These are phyloP conservation scores for Curvularia sp. DNA, from an alignment of 2,329 filamentous ascomycete genomes.

Conservation along the genomic window DNA sequence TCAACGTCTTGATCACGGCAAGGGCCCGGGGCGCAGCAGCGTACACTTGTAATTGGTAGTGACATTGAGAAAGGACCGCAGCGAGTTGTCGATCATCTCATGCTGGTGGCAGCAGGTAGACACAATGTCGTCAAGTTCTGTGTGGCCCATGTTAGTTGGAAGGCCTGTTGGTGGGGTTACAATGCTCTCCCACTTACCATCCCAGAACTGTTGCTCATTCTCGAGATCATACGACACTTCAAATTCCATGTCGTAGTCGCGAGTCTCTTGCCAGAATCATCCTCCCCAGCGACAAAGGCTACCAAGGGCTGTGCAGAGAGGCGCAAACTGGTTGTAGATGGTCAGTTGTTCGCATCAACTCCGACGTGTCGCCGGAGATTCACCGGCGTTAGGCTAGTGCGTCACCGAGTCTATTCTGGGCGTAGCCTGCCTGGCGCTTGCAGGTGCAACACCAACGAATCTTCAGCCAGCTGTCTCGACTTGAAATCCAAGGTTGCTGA, in stretches of 20 bases:
- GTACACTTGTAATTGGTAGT: slow-evolving; percentile 75
- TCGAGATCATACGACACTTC: slow-evolving; percentile 74
- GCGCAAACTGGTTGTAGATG: slow-evolving; percentile 33
- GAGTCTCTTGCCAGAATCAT: slow-evolving; percentile 47
- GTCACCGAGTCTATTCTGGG: slow-evolving; percentile 31
- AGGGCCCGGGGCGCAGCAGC: slow-evolving; percentile 5
- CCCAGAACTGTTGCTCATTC: slow-evolving; percentile 88
- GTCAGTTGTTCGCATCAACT: slow-evolving; percentile 32
- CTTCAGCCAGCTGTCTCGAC: slow-evolving; percentile 4
- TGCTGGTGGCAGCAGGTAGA: slow-evolving; percentile 65
- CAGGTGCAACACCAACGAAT: slow-evolving; percentile 8
- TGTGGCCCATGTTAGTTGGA: slow-evolving; percentile 31
- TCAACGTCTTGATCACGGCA: slow-evolving; percentile 27
- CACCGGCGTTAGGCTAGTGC: slow-evolving; percentile 30
- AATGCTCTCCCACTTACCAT: slow-evolving; percentile 64
- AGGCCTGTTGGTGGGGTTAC: slow-evolving; percentile 30
- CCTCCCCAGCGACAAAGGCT: slow-evolving; percentile 38
- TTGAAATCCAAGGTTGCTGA: not conserved
- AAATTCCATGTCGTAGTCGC: slow-evolving; percentile 65
- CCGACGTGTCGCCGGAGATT: slow-evolving; percentile 28
- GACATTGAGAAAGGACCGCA: slow-evolving; percentile 84
- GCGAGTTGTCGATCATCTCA: slow-evolving; percentile 79
- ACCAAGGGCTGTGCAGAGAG: slow-evolving; percentile 24
- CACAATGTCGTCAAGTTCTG: slow-evolving; percentile 73
- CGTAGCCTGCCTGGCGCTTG: slow-evolving; percentile 10